A percentile compares a stretch with the other conserved stretches of the same genome.
These are phyloP conservation scores for Cetradonia linearis DNA, from an alignment of 495 filamentous ascomycete genomes.

Conservation along the genomic window DNA sequence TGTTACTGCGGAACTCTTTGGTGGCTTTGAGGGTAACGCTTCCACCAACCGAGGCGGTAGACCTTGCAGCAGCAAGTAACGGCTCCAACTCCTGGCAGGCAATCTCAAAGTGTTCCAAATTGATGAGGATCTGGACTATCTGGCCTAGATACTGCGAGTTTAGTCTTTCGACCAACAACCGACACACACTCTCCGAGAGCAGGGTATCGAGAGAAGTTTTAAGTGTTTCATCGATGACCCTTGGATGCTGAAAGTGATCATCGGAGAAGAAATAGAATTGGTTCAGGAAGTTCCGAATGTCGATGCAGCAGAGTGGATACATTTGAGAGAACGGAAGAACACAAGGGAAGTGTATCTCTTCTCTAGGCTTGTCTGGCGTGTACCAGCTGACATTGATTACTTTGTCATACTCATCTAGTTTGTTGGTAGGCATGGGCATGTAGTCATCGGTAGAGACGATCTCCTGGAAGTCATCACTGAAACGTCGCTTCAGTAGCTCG, in stretches of 20 bases:
- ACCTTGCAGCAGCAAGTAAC: slow-evolving; percentile 69
- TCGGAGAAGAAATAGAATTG: slow-evolving; percentile 94
- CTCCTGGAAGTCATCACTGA: slow-evolving; percentile 90
- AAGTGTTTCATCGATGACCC: slow-evolving; percentile 79
- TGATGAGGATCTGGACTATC: slow-evolving; percentile 96
- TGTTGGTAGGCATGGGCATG: slow-evolving; percentile 96
- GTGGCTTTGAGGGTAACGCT: slow-evolving; percentile 71
- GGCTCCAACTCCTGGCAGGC: slow-evolving; percentile 82
- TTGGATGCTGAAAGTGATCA: slow-evolving; percentile 81
- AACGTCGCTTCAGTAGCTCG: slow-evolving; percentile 78
- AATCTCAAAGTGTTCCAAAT: slow-evolving; percentile 90
- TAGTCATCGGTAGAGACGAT: slow-evolving; percentile 97
- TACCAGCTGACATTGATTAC: slow-evolving; percentile 93
- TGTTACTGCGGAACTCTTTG: slow-evolving; percentile 73
- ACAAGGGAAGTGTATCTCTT: slow-evolving; percentile 75
- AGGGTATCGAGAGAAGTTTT: slow-evolving; percentile 80
- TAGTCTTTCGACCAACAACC: slow-evolving; percentile 76
- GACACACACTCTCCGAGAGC: slow-evolving; percentile 80
- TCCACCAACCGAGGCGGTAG: slow-evolving; percentile 60
- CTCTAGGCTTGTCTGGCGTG: slow-evolving; percentile 61
- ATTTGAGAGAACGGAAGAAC: slow-evolving; percentile 96
- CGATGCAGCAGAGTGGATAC: slow-evolving; percentile 96
- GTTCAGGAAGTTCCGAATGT: slow-evolving; percentile 92
- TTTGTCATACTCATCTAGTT: slow-evolving; percentile 84
- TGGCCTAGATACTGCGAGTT: slow-evolving; percentile 89